Base-by-base conservation (phyloP, 495 filamentous ascomycete species). In the Penicillium goetzii region DNA sequence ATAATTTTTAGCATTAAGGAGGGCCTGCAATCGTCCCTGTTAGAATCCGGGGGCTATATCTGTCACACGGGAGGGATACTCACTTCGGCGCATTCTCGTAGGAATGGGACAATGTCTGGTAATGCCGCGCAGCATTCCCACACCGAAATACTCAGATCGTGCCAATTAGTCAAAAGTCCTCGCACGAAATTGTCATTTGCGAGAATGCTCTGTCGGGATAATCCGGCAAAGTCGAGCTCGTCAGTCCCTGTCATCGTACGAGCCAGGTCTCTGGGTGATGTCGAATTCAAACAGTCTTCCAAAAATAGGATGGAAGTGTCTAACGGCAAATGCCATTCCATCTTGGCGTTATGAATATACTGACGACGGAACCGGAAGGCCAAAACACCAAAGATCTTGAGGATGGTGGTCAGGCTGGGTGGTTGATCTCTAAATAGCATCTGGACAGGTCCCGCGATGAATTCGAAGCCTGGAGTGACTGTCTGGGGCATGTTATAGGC, bases 91-190 rank as follows among this genome's bases (percentile, higher is more conserved):
- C 75, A 74, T 38, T 79, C 76, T 64, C 75, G 73, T 6, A 81
- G 66, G 50, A 64, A 72, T 25, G 56, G 61, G 11, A 76, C 68
- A 33, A 70, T 21, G 4, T 78, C 73, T 19, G 78, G 78, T 17
- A 80, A 58, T n/a, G 73, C 76, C 0, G 64, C 72, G 49, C 79
- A 81, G 54, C 75, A 79, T 58, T 81, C 79, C 76, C 76, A 78
- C 1, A 78, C 74, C 0, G 72, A 68, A 14, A 71, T 66, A 28
- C 69, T 74, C 12, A 80, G 63, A 40, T 53, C 33, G 17, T 73
- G 67, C 79, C 79, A 81, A 40, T 72, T 61, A 0, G 32, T 40
- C 17, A 74, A 30, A 11, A 80, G 28, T 4, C 56, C 38, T 28
- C 56, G 65, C 2, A 71, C 59, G 17, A 65, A 47, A 0, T 59